A percentile compares a stretch with the other conserved stretches of the same genome.
Evolutionary conservation across 805 yeast genomes (phyloP).

Genomic region (Myxozyma neglecta): DNA sequence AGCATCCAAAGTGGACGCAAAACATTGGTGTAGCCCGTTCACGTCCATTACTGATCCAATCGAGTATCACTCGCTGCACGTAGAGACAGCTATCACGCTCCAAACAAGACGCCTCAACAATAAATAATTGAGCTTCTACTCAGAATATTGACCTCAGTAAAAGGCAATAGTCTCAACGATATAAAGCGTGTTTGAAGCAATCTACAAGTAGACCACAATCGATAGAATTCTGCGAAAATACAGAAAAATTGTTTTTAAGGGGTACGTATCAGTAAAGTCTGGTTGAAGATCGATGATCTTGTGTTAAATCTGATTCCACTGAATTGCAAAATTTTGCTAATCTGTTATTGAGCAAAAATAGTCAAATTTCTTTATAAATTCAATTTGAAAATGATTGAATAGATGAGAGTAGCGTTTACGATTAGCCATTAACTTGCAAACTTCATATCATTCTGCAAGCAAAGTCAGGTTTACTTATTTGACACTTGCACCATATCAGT

Average conservation of each 20-base stretch:
- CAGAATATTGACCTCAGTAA: not conserved
- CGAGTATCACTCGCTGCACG: not conserved
- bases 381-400: no score
- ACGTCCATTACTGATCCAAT: slow-evolving; percentile 57
- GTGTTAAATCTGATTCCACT: not conserved
- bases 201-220: not conserved
- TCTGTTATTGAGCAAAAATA: no score
- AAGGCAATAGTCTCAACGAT: not conserved
- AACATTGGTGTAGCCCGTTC: slow-evolving; percentile 65
- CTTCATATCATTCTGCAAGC: no score
- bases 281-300: not conserved
- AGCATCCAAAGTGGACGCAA: slow-evolving; percentile 74
- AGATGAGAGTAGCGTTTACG: no score
- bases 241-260: not conserved
- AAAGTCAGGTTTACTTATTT: no score
- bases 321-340: not conserved
- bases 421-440: no score
- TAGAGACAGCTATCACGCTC: not conserved
- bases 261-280: not conserved
- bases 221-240: not conserved
- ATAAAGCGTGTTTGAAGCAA: not conserved
- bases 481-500: no score
- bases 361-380: no score
- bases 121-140: not conserved
- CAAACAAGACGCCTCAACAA: not conserved